Percentiles rank a stretch among this genome's conserved stretches.
These are phyloP conservation scores for Halteria grandinella DNA, from an alignment of 73 alveolate genomes.

Conservation along the genomic window DNA sequence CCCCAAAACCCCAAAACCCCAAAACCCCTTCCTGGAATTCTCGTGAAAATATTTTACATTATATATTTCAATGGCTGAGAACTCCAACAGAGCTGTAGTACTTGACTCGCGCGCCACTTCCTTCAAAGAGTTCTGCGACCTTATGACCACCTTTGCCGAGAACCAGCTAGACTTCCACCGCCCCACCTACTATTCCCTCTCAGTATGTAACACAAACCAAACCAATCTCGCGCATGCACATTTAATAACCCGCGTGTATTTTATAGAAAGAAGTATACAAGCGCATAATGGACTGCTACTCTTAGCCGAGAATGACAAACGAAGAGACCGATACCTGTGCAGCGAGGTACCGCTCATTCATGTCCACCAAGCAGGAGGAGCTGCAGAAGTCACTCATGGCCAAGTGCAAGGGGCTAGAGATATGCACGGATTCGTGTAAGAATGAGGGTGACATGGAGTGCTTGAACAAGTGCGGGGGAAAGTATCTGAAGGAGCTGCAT, in stretches of 20 bases:
- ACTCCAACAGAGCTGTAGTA: too few relatives aligned
- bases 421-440: conserved; percentile 37
- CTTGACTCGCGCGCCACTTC: too few relatives aligned
- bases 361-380: conserved; percentile 13
- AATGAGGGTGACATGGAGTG: conserved; percentile 34
- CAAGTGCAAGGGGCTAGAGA: conserved; percentile 15
- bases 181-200: conserved; percentile 1
- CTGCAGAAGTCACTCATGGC: conserved; percentile 18
- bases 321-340: conserved; percentile 49
- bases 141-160: conserved; percentile 34
- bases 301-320: conserved; percentile 33
- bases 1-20: neutral
- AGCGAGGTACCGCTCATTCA: neutral
- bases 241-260: too few relatives aligned
- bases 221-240: neutral
- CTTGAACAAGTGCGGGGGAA: conserved; percentile 21
- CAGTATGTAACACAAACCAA: too few relatives aligned
- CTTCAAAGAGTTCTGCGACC: conserved; percentile 7
- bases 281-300: conserved; percentile 25
- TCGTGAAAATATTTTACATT: too few relatives aligned
- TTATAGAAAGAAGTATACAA: neutral
- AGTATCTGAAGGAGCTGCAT: conserved; percentile 20
- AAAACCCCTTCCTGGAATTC: neutral
- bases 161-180: conserved; percentile 19
- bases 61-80: neutral